Percentiles rank a stretch among this genome's conserved stretches.
Evolutionary conservation across 768 basidiomycete species (phyloP).

Genomic region (Peribolospora kevripleyi): DNA sequence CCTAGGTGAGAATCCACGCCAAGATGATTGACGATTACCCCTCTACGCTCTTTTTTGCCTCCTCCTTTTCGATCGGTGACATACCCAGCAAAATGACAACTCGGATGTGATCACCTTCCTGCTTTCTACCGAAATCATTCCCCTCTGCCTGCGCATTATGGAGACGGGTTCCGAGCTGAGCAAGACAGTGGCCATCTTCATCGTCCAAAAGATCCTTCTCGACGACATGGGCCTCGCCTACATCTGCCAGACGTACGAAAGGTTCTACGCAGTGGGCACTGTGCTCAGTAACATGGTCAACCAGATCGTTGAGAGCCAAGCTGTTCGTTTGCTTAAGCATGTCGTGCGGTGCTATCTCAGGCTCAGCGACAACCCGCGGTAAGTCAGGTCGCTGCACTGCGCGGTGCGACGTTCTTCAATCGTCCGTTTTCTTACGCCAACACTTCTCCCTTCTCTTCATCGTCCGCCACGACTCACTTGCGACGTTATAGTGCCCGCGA

Average conservation of each 20-base stretch:
- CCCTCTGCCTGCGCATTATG: conserved; percentile 97
- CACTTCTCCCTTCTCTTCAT: background rate
- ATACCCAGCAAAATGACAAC: conserved; percentile 83
- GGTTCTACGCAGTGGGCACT: conserved; percentile 96
- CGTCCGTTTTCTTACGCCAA: background rate
- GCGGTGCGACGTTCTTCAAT: background rate
- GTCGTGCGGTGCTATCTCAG: conserved; percentile 93
- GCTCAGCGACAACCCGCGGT: conserved; percentile 87
- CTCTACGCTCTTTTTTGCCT: background rate
- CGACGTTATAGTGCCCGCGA: conserved; percentile 53
- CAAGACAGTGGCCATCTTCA: conserved; percentile 98
- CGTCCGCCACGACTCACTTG: background rate
- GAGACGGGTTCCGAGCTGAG: conserved; percentile 95
- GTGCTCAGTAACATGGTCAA: conserved; percentile 98
- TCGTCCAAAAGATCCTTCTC: conserved; percentile 82
- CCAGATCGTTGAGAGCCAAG: conserved; percentile 91
- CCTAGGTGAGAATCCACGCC: too few relatives aligned
- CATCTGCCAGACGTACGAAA: conserved; percentile 99
- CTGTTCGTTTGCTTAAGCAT: conserved; percentile 84
- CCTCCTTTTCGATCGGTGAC: background rate
- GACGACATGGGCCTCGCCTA: conserved; percentile 96
- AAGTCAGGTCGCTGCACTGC: conserved; percentile 14
- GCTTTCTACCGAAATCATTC: conserved; percentile 96
- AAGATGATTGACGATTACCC: background rate
- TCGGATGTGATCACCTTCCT: conserved; percentile 97